These are phyloP conservation scores for Alternaria longipes DNA, from an alignment of 2,329 filamentous ascomycete species.

Conservation along the genomic window DNA sequence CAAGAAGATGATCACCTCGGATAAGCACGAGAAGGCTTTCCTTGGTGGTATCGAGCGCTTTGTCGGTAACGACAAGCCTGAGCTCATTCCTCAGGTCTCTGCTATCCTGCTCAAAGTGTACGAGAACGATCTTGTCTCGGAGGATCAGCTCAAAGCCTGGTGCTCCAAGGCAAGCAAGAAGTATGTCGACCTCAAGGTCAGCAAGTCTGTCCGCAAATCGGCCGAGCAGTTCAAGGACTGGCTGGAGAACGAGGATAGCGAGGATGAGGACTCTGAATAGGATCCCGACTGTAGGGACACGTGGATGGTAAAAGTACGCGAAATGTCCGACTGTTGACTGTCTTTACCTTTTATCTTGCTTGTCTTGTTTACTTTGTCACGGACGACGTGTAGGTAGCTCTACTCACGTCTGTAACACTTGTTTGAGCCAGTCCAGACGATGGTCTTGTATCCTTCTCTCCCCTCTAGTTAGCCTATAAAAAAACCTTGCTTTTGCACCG, in stretches of 20 bases:
- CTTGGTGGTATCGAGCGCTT: constrained; percentile 95
- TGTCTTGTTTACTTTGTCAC: constrained; percentile 17
- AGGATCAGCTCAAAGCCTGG: constrained; percentile 91
- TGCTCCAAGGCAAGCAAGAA: constrained; percentile 97
- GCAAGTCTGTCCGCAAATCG: constrained; percentile 94
- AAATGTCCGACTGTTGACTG: constrained; percentile 17
- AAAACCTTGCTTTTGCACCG: constrained; percentile 19
- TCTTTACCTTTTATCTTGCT: constrained; percentile 19
- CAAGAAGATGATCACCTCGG: constrained; percentile 90
- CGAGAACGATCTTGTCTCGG: constrained; percentile 85
- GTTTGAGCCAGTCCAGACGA: constrained; percentile 2
- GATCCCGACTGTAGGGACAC: neutral
- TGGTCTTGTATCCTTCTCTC: constrained; percentile 22
- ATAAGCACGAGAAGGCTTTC: constrained; percentile 94
- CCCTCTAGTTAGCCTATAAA: constrained; percentile 28
- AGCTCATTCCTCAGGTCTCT: constrained; percentile 79
- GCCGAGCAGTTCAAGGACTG: constrained; percentile 93
- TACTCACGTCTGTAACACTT: constrained; percentile 22
- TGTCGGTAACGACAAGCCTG: constrained; percentile 81
- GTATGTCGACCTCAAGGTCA: constrained; percentile 88
- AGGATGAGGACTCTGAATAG: constrained; percentile 51
- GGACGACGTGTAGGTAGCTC: constrained; percentile 33
- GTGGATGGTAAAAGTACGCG: constrained; percentile 11
- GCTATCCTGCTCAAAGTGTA: constrained; percentile 92
- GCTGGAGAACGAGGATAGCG: constrained; percentile 81